Evolutionary conservation across 345 rosid species (phyloP), one percentile per base, ranked within the genome.

Genomic region (Arabis alpina): DNA sequence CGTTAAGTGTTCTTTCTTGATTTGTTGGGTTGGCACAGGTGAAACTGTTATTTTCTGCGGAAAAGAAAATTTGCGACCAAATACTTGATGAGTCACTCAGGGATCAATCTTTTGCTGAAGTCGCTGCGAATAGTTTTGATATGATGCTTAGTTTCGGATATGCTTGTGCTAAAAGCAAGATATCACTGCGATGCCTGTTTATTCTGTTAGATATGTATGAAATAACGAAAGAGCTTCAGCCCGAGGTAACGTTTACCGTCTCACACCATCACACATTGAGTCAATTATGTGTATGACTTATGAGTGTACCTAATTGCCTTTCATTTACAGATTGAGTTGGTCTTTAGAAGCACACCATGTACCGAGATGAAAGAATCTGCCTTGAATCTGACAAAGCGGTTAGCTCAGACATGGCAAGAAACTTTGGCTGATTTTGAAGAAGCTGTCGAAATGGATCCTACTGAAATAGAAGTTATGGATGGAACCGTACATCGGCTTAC

Each of bases 401-500:
- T 94, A 72, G 96, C 97, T 66, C 90, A 87, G 76, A 90, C 96
- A 16, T 91, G 93, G 5, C 91, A 86, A 77, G 99, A 94, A 76
- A 94, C 99, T 7, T 94, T 94, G 64, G 88, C 74, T 52, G 97
- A 91, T 87, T 94, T 94, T 71, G 95, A 89, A 85, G 98, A 91
- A 79, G 98, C 96, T 0, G 99, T 94, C 16, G 97, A 88, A 71
- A 88, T 84, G 40, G 99, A 91, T 84, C 89, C 93, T 44, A 91
- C 99, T n/a, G 88, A 81, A 80, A 88, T 97, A 28, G 87, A 93
- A 4, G 96, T 94, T 80, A 82, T 84, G 71, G 99, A 94, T 77
- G 99, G 99, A 82, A 91, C 99, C 1, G 95, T 94, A 24, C 98
- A 94, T 80, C 99, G 95, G 30, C 81, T 94, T 72, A 94, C 97